Conservation (phyloP, 441 rosid genomes). For the Erysimum cheiri region DNA sequence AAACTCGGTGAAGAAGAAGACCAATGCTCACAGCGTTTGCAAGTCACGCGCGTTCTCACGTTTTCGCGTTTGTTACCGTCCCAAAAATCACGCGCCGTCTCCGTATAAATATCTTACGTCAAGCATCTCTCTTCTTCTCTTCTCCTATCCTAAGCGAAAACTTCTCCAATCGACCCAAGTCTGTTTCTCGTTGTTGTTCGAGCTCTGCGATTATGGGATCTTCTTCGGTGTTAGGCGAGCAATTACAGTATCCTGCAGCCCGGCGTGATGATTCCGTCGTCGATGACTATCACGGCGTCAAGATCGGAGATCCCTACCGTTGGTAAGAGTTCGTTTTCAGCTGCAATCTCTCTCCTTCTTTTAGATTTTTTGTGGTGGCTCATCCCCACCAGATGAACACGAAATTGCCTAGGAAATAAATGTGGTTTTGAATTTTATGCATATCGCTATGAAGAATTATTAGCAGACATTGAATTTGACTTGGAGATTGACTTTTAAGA, state of each 20-base stretch:
- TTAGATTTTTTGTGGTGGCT: background rate
- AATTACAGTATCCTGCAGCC: slow-evolving; percentile 59
- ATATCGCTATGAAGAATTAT: background rate
- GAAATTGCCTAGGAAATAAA: background rate
- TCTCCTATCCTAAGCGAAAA: background rate
- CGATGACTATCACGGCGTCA: slow-evolving; percentile 86
- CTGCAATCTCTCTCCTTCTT: background rate
- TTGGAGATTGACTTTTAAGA: slow-evolving; percentile 26
- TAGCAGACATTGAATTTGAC: slow-evolving; percentile 27
- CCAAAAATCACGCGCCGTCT: slow-evolving; percentile 39
- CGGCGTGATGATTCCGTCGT: slow-evolving; percentile 79
- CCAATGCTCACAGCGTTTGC: slow-evolving; percentile 35
- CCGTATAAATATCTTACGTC: slow-evolving; percentile 35
- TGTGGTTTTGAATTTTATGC: background rate
- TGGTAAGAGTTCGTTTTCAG: slow-evolving; percentile 57
- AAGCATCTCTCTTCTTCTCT: slow-evolving; percentile 7
- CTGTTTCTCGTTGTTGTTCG: slow-evolving; percentile 1
- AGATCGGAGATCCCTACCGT: slow-evolving; percentile 80
- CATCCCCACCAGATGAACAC: background rate
- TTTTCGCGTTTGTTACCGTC: slow-evolving; percentile 36
- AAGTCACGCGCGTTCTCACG: slow-evolving; percentile 34
- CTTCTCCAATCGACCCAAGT: slow-evolving; percentile 17
- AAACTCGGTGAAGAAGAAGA: slow-evolving; percentile 19
- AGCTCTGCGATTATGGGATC: slow-evolving; percentile 68
- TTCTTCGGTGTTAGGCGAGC: slow-evolving; percentile 47